Evolutionary conservation across 345 rosid species (phyloP).

Genomic region (Syzygium oleosum): DNA sequence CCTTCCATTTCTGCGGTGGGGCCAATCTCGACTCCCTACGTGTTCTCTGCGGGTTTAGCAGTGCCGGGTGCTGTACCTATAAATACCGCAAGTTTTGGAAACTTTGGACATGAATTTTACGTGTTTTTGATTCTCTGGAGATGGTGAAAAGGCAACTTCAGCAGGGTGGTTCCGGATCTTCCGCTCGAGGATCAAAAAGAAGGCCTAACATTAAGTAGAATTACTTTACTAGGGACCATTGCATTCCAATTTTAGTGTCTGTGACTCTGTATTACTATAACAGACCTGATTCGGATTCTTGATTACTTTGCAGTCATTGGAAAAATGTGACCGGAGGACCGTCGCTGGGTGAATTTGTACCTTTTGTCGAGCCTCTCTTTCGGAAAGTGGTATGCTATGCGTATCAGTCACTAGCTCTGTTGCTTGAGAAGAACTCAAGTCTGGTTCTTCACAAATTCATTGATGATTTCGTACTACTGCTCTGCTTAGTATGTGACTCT

Average conservation of each 20-base stretch:
- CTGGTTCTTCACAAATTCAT: not conserved
- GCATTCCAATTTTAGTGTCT: not conserved
- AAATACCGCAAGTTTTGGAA: not conserved
- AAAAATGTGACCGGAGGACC: conserved; percentile 3
- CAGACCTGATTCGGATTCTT: not conserved
- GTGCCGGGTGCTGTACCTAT: not conserved
- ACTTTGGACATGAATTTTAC: not conserved
- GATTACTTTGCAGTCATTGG: conserved; percentile 7
- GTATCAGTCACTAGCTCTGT: not conserved
- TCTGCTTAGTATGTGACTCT: not conserved
- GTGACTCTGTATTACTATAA: not conserved
- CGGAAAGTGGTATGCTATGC: conserved; percentile 13
- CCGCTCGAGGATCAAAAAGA: conserved; percentile 1
- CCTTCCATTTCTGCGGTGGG: not conserved
- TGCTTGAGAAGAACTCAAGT: not conserved
- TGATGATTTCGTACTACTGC: not conserved
- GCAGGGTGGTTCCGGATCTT: not conserved
- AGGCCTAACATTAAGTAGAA: conserved; percentile 5
- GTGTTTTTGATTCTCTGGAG: not conserved
- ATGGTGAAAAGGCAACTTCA: not conserved
- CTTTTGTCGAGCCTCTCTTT: conserved; percentile 19
- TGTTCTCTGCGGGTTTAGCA: not conserved
- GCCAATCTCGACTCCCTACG: not conserved
- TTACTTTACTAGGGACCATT: not conserved
- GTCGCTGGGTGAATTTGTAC: conserved; percentile 4